Evolutionary conservation across 345 rosid species (phyloP).

Genomic region (Clausena lansium): DNA sequence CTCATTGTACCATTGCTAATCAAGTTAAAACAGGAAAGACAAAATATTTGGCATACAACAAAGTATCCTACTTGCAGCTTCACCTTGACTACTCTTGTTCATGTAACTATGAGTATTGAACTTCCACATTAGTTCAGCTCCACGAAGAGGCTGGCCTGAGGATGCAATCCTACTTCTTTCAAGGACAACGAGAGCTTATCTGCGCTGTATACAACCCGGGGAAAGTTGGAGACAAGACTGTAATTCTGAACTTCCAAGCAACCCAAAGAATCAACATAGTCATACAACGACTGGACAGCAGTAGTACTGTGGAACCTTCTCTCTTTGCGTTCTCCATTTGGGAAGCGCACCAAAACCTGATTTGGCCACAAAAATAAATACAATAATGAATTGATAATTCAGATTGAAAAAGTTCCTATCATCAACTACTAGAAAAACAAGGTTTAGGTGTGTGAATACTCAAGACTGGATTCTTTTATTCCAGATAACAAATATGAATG

Average conservation of each 20-base stretch:
- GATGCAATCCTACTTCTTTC: constrained; percentile 93
- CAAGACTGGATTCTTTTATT: neutral
- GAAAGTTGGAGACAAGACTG: constrained; percentile 86
- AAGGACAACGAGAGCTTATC: constrained; percentile 61
- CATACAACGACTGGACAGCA: constrained; percentile 64
- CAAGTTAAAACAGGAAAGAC: constrained; percentile 7
- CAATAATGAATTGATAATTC: neutral
- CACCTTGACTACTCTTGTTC: constrained; percentile 8
- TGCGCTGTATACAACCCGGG: constrained; percentile 66
- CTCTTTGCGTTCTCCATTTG: constrained; percentile 90
- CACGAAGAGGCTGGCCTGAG: constrained; percentile 97
- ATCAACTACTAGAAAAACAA: neutral
- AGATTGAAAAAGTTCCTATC: neutral
- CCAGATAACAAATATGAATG: neutral
- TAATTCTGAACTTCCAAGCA: constrained; percentile 67
- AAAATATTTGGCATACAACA: constrained; percentile 15
- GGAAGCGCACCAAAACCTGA: constrained; percentile 90
- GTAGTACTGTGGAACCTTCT: constrained; percentile 70
- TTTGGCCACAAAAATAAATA: neutral
- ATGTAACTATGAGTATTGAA: constrained; percentile 11
- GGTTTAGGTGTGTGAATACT: neutral
- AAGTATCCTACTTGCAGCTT: constrained; percentile 13
- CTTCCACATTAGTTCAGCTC: constrained; percentile 57
- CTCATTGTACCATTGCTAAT: constrained; percentile 17
- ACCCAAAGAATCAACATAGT: constrained; percentile 91